phyloP scores from a whole-genome alignment of 1,139 yeast genomes.

The Trichomonascaceae sp. region DNA sequence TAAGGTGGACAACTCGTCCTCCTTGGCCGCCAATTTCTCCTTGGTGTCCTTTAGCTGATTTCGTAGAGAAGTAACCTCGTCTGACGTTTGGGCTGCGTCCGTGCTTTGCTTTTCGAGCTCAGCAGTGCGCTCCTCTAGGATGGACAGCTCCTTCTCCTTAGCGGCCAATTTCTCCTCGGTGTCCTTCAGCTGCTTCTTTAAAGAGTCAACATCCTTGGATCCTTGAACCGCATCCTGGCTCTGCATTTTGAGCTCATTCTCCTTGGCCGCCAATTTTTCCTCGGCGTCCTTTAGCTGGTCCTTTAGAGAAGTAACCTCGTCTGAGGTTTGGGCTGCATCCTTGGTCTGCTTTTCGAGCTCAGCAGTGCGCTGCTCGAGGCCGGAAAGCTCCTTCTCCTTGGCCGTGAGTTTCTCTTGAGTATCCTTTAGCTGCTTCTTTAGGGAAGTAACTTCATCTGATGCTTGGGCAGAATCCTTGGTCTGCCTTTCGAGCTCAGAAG shows the following conservation, averaged over 20 bases:
- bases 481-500: conserved; percentile 7
- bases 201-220: conserved; percentile 10
- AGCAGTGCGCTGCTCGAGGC: conserved; percentile 3
- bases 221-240: conserved; percentile 6
- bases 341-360: conserved; percentile 8
- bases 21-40: too few relatives aligned
- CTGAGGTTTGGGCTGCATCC: conserved; percentile 4
- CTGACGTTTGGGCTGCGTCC: too few relatives aligned
- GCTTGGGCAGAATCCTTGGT: conserved; percentile 4
- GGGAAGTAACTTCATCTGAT: conserved; percentile 3
- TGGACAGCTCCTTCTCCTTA: conserved; percentile 1
- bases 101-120: too few relatives aligned
- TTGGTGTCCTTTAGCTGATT: too few relatives aligned
- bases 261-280: too few relatives aligned
- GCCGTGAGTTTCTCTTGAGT: too few relatives aligned
- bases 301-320: conserved; percentile 3
- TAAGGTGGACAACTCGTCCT: neutral
- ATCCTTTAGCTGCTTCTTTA: conserved; percentile 2
- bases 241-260: conserved; percentile 8
- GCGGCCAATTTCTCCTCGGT: conserved; percentile 1
- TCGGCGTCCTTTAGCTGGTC: conserved; percentile 2
- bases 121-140: too few relatives aligned
- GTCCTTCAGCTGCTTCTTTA: conserved; percentile 12
- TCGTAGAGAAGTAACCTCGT: too few relatives aligned
- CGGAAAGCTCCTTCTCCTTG: conserved; percentile 1